Evolutionary conservation across 2,329 filamentous ascomycete genomes (phyloP), one percentile per base, ranked within the genome.

Genomic region (Clarireedia paspali): DNA sequence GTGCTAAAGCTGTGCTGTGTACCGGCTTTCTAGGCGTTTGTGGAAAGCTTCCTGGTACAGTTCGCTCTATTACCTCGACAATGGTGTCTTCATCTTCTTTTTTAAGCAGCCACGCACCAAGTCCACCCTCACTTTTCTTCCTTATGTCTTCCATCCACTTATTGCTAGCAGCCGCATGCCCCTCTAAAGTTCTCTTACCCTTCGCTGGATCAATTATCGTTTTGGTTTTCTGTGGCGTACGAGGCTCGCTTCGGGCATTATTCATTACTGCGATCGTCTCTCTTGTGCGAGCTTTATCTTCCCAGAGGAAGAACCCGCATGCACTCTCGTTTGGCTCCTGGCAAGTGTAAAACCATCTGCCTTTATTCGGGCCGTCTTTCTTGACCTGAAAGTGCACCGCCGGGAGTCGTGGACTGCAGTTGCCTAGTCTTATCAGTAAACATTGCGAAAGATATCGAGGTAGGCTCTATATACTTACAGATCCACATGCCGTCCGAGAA

Each of bases 281-380:
- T 52, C 80, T 71, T 17, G 62, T 57, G 44, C 71, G 68, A 0
- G 81, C 81, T 45, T 81, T 75, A 14, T 79, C 74, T 6, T 77
- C 72, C 78, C 80, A 84, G 0, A 84, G 67, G 60, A 83, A 84
- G 68, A 84, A 81, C 0, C 71, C 71, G 62, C 82, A 85, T 26
- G 72, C 66, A 45, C 71, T 69, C 23, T 72, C 70, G 30, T 68
- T 67, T n/a, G 70, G 63, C 53, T 73, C 71, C 62, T 78, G 77
- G 60, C 80, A 84, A 2, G 72, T 75, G 57, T 79, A 81, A 68
- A 83, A 80, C 67, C 72, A 73, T 57, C 70, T 70, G n/a, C 78
- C 78, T 49, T 77, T 70, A 60, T 82, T 82, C 30, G 66, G 63
- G 4, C 73, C 72, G 45, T 76, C 71, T 62, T 77, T 80, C 59